These are phyloP conservation scores for Pseudodiploospora longispora DNA, from an alignment of 2,329 filamentous ascomycete genomes.

Conservation along the genomic window DNA sequence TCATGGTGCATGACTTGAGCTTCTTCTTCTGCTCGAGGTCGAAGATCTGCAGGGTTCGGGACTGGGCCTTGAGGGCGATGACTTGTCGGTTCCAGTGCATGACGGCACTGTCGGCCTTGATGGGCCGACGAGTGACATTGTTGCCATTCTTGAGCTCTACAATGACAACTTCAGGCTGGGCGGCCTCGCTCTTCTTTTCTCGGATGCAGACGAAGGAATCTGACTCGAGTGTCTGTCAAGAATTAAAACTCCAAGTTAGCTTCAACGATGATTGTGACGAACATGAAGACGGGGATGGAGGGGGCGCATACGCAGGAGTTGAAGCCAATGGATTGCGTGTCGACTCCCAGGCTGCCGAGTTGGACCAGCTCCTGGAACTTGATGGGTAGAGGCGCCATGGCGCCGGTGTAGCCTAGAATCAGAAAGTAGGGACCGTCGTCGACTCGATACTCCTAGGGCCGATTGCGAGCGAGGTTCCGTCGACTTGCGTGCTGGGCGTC, in stretches of 20 bases:
- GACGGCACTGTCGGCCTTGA: constrained; percentile 98
- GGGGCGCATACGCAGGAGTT: constrained; percentile 61
- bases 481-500: constrained; percentile 13
- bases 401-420: constrained; percentile 20
- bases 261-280: background rate
- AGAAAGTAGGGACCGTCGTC: constrained; percentile 10
- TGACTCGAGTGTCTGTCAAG: constrained; percentile 83
- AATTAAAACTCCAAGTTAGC: constrained; percentile 3
- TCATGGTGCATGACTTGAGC: constrained; percentile 94
- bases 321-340: constrained; percentile 58
- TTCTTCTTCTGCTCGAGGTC: constrained; percentile 89
- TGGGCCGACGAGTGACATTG: constrained; percentile 87
- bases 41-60: constrained; percentile 93
- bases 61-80: constrained; percentile 92
- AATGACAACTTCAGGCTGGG: constrained; percentile 91
- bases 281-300: constrained; percentile 1
- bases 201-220: constrained; percentile 94
- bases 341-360: constrained; percentile 40
- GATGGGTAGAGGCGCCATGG: constrained; percentile 71
- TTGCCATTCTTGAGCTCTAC: constrained; percentile 96
- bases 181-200: constrained; percentile 79
- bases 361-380: constrained; percentile 89
- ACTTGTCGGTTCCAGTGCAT: constrained; percentile 98
- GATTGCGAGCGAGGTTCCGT: constrained; percentile 15
- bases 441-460: constrained; percentile 11